Base-by-base conservation (phyloP, 805 yeast species). In the Suhomyces tanzawaensis region DNA sequence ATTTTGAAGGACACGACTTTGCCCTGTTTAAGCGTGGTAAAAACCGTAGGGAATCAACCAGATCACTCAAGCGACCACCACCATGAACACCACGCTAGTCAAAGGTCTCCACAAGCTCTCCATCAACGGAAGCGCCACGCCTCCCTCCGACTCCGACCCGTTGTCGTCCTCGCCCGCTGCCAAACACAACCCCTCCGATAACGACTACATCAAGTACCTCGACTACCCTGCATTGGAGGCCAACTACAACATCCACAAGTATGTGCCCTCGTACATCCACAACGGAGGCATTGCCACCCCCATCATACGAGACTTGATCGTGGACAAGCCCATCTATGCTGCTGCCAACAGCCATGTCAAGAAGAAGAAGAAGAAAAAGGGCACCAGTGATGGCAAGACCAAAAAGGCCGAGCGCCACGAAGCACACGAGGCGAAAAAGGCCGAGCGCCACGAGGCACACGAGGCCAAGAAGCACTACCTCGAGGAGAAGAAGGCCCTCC, bases 291-390 rank as follows among this genome's bases (percentile, higher is more conserved):
- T 52, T 12, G 46, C 59, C 14, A 68, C 74, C 3, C 73, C 74
- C 3, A 48, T 51, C n/a, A 53, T 69, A 36, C 51, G 51, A 39
- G 55, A 49, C 19, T 47, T 64, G 51, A 55, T 69, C 8, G 42
- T 45, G 11, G 60, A 64, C 34, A 66, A 64, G 44, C 74, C 73
- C 4, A 66, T 69, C 14, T 69, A 69, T 41, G 53, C 60, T 14
- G 61, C 64, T 21, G 73, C 71, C 16, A 62, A 62, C 45, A 51
- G 56, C 37, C 66, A 57, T 37, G 46, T 58, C 4, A 51, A 49
- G 39, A 45, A 43, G 33, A 51, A 48, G 41, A 46, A 42, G 41
- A 51, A 32, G 16, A 31, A 26, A 33, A 34, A 34, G 29, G 23
- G 34, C 25, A 15, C 35, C 32, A 34, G 44, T 31, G 34, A 13